Evolutionary conservation across 805 yeast species (phyloP).

Genomic region (Cyberlindnera misumaiensis): DNA sequence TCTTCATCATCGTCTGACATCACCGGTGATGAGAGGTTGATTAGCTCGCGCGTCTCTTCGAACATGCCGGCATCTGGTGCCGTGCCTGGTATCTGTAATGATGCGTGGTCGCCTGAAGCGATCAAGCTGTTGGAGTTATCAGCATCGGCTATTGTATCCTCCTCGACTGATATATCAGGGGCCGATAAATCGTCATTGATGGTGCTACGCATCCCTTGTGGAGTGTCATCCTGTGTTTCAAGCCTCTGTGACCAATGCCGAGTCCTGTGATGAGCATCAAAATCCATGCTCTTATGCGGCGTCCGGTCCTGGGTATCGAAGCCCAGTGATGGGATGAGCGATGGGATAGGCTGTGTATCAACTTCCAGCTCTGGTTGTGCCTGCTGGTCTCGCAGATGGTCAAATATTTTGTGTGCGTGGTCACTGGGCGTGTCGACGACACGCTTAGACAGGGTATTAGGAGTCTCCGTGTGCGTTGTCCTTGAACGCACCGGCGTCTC

Average conservation of each 20-base stretch:
- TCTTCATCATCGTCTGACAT: constrained; percentile 19
- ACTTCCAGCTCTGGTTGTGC: constrained; percentile 15
- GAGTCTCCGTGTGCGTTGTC: constrained; percentile 10
- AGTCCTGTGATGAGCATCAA: too few species aligned
- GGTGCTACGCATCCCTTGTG: too few species aligned
- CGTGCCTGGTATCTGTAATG: constrained; percentile 19
- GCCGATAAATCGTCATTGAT: too few species aligned
- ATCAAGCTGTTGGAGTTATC: neutral
- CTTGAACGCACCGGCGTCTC: constrained; percentile 13
- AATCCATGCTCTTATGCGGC: neutral
- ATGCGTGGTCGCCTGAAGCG: too few species aligned
- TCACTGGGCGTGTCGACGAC: constrained; percentile 6
- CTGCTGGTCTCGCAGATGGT: constrained; percentile 17
- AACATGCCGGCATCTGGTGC: constrained; percentile 15
- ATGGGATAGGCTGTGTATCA: constrained; percentile 17
- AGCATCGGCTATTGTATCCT: constrained; percentile 1
- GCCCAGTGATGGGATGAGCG: constrained; percentile 13
- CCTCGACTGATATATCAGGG: too few species aligned
- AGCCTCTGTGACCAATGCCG: too few species aligned
- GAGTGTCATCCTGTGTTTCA: too few species aligned
- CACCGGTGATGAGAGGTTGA: constrained; percentile 13
- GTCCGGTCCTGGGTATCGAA: constrained; percentile 10
- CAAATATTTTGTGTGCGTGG: constrained; percentile 14
- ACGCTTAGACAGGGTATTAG: constrained; percentile 6
- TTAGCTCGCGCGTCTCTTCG: neutral